Percentiles rank a stretch among this genome's conserved stretches.
Conservation (phyloP, 1,284 basidiomycete genomes). For the Limonomyces culmigenus region DNA sequence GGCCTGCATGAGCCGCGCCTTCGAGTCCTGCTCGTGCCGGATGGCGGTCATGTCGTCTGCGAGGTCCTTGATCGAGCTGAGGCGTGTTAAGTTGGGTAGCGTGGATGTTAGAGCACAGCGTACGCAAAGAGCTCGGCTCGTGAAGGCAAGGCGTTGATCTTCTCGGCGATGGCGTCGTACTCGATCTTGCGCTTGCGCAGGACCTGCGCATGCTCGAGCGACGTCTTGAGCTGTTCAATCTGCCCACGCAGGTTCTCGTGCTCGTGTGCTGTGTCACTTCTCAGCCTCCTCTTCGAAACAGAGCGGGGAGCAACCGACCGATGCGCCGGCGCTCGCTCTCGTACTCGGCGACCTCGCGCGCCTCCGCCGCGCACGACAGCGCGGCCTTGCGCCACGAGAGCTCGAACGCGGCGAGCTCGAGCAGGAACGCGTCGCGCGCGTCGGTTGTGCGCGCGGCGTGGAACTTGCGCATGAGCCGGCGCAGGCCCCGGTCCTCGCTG, state of each 20-base stretch:
- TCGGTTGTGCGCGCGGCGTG: too few species aligned
- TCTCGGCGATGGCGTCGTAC: constrained; percentile 68
- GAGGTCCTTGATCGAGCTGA: constrained; percentile 46
- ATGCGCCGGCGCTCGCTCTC: constrained; percentile 50
- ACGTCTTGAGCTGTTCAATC: constrained; percentile 57
- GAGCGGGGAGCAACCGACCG: constrained; percentile 30
- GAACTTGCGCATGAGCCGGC: too few species aligned
- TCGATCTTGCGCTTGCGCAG: constrained; percentile 62
- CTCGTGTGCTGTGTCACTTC: constrained; percentile 66
- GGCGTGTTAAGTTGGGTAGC: neutral
- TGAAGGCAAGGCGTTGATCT: constrained; percentile 59
- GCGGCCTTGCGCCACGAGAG: constrained; percentile 54
- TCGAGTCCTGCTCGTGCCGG: constrained; percentile 52
- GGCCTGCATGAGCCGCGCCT: constrained; percentile 42
- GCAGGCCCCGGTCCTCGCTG: too few species aligned
- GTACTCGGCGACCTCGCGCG: constrained; percentile 66
- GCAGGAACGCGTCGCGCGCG: constrained; percentile 57
- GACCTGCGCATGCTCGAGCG: constrained; percentile 61
- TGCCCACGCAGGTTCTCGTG: constrained; percentile 45
- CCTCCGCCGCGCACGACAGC: constrained; percentile 70
- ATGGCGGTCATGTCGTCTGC: constrained; percentile 68
- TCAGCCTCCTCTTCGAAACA: constrained; percentile 5
- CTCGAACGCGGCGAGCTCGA: constrained; percentile 61
- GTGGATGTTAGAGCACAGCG: constrained; percentile 10
- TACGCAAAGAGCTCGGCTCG: constrained; percentile 59